A percentile compares a stretch with the other conserved stretches of the same genome.
Evolutionary conservation across 768 basidiomycete genomes (phyloP).

Genomic region (Podaxis pistillaris): DNA sequence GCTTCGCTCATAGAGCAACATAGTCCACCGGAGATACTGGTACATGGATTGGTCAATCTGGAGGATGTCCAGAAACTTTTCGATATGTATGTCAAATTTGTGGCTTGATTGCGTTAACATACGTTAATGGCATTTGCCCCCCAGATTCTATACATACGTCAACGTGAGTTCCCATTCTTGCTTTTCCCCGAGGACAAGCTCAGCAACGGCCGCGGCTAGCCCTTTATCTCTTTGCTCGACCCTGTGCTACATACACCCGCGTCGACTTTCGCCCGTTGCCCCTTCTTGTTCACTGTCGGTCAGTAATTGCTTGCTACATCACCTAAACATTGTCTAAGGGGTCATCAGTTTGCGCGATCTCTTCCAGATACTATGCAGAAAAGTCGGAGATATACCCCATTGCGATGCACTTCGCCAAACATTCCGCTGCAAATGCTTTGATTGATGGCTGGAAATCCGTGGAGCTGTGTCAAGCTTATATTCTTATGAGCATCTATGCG

Average conservation of each 20-base stretch:
- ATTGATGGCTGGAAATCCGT: conserved; percentile 84
- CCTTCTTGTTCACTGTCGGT: conserved; percentile 90
- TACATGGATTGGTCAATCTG: conserved; percentile 75
- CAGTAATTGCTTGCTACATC: conserved; percentile 26
- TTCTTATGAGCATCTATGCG: conserved; percentile 80
- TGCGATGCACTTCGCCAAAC: conserved; percentile 87
- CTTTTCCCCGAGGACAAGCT: background rate
- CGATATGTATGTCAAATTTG: conserved; percentile 57
- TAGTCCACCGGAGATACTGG: conserved; percentile 77
- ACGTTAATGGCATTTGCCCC: background rate
- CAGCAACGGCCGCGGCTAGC: conserved; percentile 31
- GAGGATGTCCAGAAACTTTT: conserved; percentile 84
- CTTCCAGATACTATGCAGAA: conserved; percentile 75
- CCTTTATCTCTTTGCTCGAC: conserved; percentile 76
- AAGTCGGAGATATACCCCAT: conserved; percentile 85
- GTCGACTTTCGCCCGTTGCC: conserved; percentile 77
- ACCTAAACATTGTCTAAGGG: background rate
- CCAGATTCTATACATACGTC: conserved; percentile 67
- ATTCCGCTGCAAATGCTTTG: conserved; percentile 76
- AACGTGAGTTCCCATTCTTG: conserved; percentile 47
- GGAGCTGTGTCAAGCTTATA: conserved; percentile 89
- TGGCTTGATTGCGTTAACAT: background rate
- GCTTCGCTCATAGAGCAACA: conserved; percentile 74
- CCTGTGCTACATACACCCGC: conserved; percentile 78
- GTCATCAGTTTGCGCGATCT: conserved; percentile 74